Evolutionary conservation across 495 filamentous ascomycete genomes (phyloP).

Genomic region (Parachaetomium inaequale): DNA sequence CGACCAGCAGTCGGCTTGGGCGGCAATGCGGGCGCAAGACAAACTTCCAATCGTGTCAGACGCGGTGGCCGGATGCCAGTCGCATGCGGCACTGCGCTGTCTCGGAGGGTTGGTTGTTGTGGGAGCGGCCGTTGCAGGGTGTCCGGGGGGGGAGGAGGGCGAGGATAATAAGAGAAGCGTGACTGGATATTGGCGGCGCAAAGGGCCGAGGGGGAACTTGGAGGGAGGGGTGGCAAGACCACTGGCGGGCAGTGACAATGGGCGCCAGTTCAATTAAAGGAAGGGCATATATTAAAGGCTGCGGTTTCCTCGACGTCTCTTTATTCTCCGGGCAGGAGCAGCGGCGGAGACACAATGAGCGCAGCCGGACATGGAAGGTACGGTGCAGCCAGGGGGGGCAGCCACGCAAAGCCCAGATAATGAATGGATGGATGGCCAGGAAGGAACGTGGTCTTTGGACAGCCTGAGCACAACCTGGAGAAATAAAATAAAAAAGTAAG

Average conservation of each 20-base stretch:
- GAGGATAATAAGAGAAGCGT: constrained; percentile 20
- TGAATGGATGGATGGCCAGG: not conserved
- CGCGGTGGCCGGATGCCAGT: constrained; percentile 18
- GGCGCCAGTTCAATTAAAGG: constrained; percentile 32
- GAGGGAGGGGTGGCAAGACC: constrained; percentile 26
- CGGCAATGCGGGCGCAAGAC: constrained; percentile 17
- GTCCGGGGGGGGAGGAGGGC: constrained; percentile 4
- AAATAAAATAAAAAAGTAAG: constrained; percentile 6
- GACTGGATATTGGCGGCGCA: constrained; percentile 19
- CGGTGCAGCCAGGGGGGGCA: not conserved
- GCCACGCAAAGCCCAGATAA: not conserved
- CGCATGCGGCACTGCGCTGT: constrained; percentile 18
- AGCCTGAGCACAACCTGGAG: not conserved
- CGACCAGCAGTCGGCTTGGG: constrained; percentile 13
- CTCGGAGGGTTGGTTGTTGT: not conserved
- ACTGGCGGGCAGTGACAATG: constrained; percentile 27
- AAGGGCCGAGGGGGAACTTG: not conserved
- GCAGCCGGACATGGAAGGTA: constrained; percentile 37
- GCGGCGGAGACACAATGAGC: constrained; percentile 32
- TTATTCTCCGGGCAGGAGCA: constrained; percentile 30
- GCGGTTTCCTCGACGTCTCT: constrained; percentile 24
- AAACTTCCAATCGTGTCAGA: constrained; percentile 14
- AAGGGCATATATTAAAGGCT: constrained; percentile 24
- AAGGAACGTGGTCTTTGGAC: not conserved
- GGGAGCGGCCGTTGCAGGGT: constrained; percentile 6